Base-by-base conservation (phyloP, 2,329 filamentous ascomycete genomes). In the Incumbomyces delicatus region DNA sequence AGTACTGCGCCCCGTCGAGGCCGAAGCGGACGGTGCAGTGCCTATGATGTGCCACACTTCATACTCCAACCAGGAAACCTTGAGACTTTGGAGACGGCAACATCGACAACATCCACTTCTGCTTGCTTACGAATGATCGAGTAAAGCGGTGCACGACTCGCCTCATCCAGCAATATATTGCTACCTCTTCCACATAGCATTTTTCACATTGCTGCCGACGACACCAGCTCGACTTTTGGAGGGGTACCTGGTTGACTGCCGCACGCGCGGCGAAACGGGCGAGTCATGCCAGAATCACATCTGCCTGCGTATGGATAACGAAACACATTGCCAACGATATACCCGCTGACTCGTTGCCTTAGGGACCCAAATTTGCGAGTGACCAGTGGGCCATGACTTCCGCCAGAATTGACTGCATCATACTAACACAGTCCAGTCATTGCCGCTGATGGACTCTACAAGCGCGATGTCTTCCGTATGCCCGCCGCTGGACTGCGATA, bases 401-500 rank as follows among this genome's bases (percentile, higher is more conserved):
- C 22, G 22, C 22, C 8, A 27, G 22, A 27, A 5, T 4, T 27
- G 4, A 8, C 22, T 27, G 8, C 22, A 39, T 35, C 51, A 48
- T 55, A 44, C 52, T 55, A 18, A 50, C 34, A 20, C 45, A 31
- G 41, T 59, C 58, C 66, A 96, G 92, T 98, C 72, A 95, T 98
- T 73, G 92, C 92, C 59, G 92, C 92, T 59, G 92, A 98, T 76
- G 92, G 92, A 51, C 76, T 98, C 56, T 96, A 95, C 76, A 98
- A 96, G 75, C 83, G 92, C 70, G 92, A 98, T 86, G 89, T 98
- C 52, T 96, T 98, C 70, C 80, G 92, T 96, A 83, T 60, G 87
- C 80, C 41, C 37, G 48, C 46, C 50, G 8, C n/a, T n/a, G n/a
- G n/a, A 27, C 22, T 27, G 22, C 22, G 31, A 16, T 42, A 44